Conservation (phyloP, 169 alveolate species). For the Fabrea salina region DNA sequence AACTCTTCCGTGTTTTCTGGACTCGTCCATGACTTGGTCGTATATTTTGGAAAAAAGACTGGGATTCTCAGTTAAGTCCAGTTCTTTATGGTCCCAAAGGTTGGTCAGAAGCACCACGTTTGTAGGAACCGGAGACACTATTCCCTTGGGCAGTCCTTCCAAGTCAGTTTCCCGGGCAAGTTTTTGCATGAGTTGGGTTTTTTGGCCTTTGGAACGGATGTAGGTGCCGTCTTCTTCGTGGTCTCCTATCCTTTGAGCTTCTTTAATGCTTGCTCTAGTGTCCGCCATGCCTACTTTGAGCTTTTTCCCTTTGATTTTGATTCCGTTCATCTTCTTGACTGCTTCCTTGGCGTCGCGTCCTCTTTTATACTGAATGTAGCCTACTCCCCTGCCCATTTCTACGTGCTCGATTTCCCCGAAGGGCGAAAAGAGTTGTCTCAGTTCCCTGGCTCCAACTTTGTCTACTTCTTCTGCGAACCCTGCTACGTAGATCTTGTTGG, state of each 20-base stretch:
- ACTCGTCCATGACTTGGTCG: no score
- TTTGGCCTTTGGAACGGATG: background rate
- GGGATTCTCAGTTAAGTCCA: no score
- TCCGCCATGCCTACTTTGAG: constrained; percentile 77
- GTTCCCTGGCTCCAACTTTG: constrained; percentile 84
- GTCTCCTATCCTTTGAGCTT: constrained; percentile 7
- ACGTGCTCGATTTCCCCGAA: constrained; percentile 94
- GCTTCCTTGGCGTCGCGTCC: constrained; percentile 96
- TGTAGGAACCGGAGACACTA: no score
- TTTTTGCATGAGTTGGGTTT: background rate
- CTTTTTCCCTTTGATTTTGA: constrained; percentile 90
- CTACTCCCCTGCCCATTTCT: constrained; percentile 91
- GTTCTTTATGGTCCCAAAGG: no score
- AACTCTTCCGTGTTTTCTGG: no score
- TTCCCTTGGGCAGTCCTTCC: no score
- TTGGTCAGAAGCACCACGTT: no score
- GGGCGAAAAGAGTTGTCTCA: constrained; percentile 89
- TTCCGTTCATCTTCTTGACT: constrained; percentile 91
- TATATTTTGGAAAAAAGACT: no score
- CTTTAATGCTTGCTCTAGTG: background rate
- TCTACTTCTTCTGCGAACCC: constrained; percentile 90
- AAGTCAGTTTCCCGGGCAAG: background rate
- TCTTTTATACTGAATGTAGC: constrained; percentile 86
- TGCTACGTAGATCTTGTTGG: constrained; percentile 89
- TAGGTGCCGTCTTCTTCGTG: constrained; percentile 7